These are phyloP conservation scores for Sporothrix inflata DNA, from an alignment of 2,329 filamentous ascomycete genomes.

Conservation along the genomic window DNA sequence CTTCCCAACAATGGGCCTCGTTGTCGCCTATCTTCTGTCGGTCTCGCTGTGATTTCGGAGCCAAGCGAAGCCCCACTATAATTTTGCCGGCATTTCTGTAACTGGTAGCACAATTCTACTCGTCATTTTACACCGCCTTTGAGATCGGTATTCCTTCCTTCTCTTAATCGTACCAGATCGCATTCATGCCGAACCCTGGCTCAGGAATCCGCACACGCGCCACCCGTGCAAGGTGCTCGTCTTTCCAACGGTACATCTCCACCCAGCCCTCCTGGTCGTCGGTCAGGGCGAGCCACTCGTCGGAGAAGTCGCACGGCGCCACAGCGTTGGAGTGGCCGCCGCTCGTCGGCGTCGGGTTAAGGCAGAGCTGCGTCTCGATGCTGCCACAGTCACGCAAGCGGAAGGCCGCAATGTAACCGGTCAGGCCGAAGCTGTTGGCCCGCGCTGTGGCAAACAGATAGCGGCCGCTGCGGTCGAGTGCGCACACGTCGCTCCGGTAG, in stretches of 20 bases:
- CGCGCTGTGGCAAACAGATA: constrained; percentile 87
- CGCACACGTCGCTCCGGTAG: constrained; percentile 86
- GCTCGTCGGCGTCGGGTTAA: constrained; percentile 84
- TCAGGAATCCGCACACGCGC: constrained; percentile 77
- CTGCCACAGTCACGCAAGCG: constrained; percentile 68
- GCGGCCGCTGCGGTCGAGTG: constrained; percentile 66
- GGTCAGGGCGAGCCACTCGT: constrained; percentile 88
- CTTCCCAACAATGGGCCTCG: background rate
- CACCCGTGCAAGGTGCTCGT: constrained; percentile 78
- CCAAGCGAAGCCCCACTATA: background rate
- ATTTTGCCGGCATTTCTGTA: constrained; percentile 23
- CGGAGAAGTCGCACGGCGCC: constrained; percentile 78
- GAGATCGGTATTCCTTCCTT: background rate
- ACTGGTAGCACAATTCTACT: background rate
- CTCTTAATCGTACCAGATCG: constrained; percentile 79
- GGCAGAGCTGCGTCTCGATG: constrained; percentile 76
- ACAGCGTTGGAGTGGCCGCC: constrained; percentile 89
- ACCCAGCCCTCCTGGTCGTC: constrained; percentile 87
- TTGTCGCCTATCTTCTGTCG: background rate
- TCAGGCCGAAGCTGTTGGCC: constrained; percentile 73
- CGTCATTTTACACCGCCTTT: constrained; percentile 24
- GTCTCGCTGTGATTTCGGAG: background rate
- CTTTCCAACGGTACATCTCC: constrained; percentile 85
- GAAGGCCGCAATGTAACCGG: constrained; percentile 83
- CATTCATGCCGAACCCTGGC: constrained; percentile 94